Evolutionary conservation across 2,329 filamentous ascomycete species (phyloP).

Genomic region (Penicillium occitanis): DNA sequence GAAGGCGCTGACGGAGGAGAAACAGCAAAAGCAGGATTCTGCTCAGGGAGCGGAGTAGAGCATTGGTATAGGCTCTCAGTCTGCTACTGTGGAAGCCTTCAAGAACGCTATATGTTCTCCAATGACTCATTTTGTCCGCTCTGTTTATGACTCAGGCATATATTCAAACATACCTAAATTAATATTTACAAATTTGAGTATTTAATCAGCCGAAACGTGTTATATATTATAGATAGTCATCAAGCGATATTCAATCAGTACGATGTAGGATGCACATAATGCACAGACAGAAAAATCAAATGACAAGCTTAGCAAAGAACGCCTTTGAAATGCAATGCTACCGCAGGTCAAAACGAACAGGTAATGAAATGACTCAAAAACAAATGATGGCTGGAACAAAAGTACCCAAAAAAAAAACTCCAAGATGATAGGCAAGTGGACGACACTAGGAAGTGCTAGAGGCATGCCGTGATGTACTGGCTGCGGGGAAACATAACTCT

Average conservation of each 20-base stretch:
- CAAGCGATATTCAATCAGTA: background rate
- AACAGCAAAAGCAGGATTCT: background rate
- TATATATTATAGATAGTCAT: background rate
- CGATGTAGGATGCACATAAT: background rate
- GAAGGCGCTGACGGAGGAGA: conserved; percentile 53
- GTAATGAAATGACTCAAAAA: background rate
- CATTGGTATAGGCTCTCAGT: background rate
- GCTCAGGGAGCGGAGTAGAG: background rate
- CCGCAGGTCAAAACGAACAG: background rate
- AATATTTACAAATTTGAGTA: background rate
- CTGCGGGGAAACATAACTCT: background rate
- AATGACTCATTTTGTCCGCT: background rate
- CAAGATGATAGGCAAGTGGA: background rate
- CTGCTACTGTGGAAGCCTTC: background rate
- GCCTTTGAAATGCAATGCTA: conserved; percentile 12
- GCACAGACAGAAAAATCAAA: background rate
- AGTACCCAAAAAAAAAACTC: background rate
- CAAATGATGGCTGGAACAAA: background rate
- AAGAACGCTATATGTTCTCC: background rate
- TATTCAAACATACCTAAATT: background rate
- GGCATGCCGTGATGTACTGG: background rate
- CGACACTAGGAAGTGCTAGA: background rate
- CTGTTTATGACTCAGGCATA: background rate
- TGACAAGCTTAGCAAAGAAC: background rate
- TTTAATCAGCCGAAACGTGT: background rate